Conservation (phyloP, 2,329 filamentous ascomycete species). For the Microdochium bolleyi region DNA sequence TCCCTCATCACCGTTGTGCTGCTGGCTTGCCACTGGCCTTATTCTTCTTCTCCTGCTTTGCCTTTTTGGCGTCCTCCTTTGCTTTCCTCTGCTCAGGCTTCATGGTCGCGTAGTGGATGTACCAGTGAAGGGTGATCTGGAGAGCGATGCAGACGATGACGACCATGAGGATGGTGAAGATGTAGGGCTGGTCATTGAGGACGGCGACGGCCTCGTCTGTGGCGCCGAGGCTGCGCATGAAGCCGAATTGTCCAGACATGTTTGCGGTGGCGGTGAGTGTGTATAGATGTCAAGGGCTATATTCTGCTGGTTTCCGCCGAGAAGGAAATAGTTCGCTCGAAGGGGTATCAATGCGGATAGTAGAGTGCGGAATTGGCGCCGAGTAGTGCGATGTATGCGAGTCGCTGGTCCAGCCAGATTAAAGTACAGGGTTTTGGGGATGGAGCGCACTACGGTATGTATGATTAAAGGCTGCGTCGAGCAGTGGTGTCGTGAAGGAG, state of each 20-base stretch:
- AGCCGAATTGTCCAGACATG: slow-evolving; percentile 47
- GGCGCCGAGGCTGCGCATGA: slow-evolving; percentile 47
- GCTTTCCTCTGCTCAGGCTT: slow-evolving; percentile 54
- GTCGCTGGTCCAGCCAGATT: background rate
- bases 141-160: slow-evolving; percentile 41
- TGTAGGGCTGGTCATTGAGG: slow-evolving; percentile 52
- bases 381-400: background rate
- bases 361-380: background rate
- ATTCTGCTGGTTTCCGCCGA: background rate
- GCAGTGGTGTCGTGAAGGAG: background rate
- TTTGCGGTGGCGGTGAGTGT: slow-evolving; percentile 1
- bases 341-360: background rate
- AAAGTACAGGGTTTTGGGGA: background rate
- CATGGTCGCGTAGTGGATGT: slow-evolving; percentile 51
- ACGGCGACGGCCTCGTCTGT: slow-evolving; percentile 49
- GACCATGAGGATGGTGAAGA: slow-evolving; percentile 49
- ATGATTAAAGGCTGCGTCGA: background rate
- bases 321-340: background rate
- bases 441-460: background rate
- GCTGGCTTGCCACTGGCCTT: slow-evolving; percentile 16
- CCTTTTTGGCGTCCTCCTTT: slow-evolving; percentile 40
- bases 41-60: slow-evolving; percentile 29
- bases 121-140: slow-evolving; percentile 42
- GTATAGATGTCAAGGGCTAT: background rate
- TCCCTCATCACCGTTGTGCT: slow-evolving; percentile 12